phyloP scores from a whole-genome alignment of 2,329 filamentous ascomycete species.

The Pseudopyricularia javanii region DNA sequence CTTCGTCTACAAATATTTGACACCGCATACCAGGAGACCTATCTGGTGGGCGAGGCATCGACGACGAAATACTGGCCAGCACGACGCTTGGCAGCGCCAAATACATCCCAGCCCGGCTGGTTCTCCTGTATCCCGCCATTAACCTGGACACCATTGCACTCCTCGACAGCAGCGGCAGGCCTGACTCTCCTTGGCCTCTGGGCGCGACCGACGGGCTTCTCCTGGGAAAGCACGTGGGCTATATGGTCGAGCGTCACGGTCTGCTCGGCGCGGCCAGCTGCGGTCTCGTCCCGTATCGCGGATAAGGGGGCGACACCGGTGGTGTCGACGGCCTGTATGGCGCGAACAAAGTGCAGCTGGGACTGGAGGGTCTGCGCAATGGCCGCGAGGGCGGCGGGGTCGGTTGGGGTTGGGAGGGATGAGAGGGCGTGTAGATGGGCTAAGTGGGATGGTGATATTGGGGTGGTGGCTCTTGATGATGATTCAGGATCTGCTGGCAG shows the following conservation, averaged over 20 bases:
- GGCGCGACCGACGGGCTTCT: slow-evolving; percentile 48
- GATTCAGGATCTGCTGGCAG: slow-evolving; percentile 1
- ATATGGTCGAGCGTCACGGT: slow-evolving; percentile 48
- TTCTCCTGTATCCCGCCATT: slow-evolving; percentile 29
- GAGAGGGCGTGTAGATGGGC: slow-evolving; percentile 81
- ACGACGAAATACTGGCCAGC: slow-evolving; percentile 69
- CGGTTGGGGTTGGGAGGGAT: slow-evolving; percentile 63
- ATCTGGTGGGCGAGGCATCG: slow-evolving; percentile 20
- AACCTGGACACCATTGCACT: neutral
- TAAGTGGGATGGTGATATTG: slow-evolving; percentile 55
- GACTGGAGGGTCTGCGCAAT: slow-evolving; percentile 67
- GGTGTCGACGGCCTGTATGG: slow-evolving; percentile 72
- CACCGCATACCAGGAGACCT: neutral
- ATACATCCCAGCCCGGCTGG: slow-evolving; percentile 46
- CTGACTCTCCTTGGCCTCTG: slow-evolving; percentile 25
- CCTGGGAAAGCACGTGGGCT: slow-evolving; percentile 40
- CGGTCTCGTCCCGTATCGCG: slow-evolving; percentile 71
- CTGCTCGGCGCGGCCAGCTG: slow-evolving; percentile 36
- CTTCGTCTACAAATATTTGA: neutral
- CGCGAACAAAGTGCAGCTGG: slow-evolving; percentile 83
- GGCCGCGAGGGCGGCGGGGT: slow-evolving; percentile 46
- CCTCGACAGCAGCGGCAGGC: slow-evolving; percentile 17
- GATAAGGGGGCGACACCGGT: slow-evolving; percentile 59
- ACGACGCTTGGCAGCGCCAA: slow-evolving; percentile 52
- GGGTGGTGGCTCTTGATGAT: neutral